These are phyloP conservation scores for Arthrobotrys musiformis DNA, from an alignment of 2,329 filamentous ascomycete species.

Conservation along the genomic window DNA sequence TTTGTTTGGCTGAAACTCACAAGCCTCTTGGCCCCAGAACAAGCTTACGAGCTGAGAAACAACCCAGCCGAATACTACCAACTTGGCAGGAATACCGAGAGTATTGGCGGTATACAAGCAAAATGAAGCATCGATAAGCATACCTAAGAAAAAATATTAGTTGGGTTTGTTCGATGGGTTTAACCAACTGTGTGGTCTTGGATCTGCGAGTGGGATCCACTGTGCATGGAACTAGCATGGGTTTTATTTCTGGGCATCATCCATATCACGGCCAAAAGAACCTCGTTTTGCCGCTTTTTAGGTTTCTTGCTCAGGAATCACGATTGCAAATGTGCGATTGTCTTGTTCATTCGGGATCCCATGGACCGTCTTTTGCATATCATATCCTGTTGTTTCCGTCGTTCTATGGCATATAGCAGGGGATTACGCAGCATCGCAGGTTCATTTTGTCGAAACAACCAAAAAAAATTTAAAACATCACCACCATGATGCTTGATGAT, in stretches of 20 bases:
- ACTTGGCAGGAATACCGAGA: slow-evolving; percentile 39
- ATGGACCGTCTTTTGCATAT: not conserved
- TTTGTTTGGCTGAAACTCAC: slow-evolving; percentile 27
- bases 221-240: slow-evolving; percentile 23
- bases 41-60: slow-evolving; percentile 23
- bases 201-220: slow-evolving; percentile 44
- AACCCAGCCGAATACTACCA: slow-evolving; percentile 10
- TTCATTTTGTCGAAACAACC: slow-evolving; percentile 19
- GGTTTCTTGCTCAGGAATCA: not conserved
- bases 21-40: slow-evolving; percentile 27
- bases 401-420: not conserved
- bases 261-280: slow-evolving; percentile 28
- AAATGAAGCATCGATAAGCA: slow-evolving; percentile 48
- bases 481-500: slow-evolving; percentile 40
- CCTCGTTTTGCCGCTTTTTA: slow-evolving; percentile 42
- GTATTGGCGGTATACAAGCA: slow-evolving; percentile 44
- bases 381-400: not conserved
- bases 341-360: not conserved
- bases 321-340: not conserved
- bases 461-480: not conserved
- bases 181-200: slow-evolving; percentile 27
- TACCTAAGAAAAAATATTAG: slow-evolving; percentile 3
- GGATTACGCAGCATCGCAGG: not conserved
- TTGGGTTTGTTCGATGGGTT: slow-evolving; percentile 21
- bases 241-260: slow-evolving; percentile 45